phyloP scores from a whole-genome alignment of 306 rosid genomes.

The Luffa aegyptiaca region DNA sequence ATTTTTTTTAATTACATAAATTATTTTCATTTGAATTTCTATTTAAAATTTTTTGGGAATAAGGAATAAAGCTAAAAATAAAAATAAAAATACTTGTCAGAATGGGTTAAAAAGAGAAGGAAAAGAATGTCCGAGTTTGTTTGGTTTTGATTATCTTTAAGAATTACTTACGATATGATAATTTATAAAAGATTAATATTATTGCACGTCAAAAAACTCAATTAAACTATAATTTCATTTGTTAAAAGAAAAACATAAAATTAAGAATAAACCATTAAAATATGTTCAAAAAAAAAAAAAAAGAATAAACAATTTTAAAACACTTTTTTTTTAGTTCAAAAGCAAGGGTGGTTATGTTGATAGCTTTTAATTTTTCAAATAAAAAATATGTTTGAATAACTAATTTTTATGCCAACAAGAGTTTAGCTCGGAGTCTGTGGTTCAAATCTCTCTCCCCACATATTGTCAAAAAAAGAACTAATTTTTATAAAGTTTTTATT shows the following conservation, averaged over 20 bases:
- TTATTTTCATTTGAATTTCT: not conserved
- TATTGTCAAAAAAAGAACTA: too few species aligned
- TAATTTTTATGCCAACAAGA: too few species aligned
- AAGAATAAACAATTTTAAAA: not conserved
- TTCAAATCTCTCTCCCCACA: too few species aligned
- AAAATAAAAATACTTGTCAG: not conserved
- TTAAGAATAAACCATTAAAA: not conserved
- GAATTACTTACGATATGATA: not conserved
- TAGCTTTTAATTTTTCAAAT: too few species aligned
- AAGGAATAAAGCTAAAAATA: not conserved
- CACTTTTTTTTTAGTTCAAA: not conserved
- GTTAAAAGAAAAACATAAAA: not conserved
- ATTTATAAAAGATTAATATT: not conserved
- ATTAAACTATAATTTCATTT: not conserved
- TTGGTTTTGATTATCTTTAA: not conserved
- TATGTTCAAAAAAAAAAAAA: too few species aligned
- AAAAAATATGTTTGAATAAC: too few species aligned
- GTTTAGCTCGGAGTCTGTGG: too few species aligned
- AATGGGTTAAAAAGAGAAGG: not conserved
- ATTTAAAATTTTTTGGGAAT: not conserved
- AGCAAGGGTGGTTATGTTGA: not conserved
- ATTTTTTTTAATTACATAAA: too few species aligned
- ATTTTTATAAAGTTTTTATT: too few species aligned
- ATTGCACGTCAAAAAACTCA: not conserved
- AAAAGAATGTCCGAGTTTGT: not conserved